Conservation (phyloP, 1,139 yeast species). For the Saccharomyces hybrid region DNA sequence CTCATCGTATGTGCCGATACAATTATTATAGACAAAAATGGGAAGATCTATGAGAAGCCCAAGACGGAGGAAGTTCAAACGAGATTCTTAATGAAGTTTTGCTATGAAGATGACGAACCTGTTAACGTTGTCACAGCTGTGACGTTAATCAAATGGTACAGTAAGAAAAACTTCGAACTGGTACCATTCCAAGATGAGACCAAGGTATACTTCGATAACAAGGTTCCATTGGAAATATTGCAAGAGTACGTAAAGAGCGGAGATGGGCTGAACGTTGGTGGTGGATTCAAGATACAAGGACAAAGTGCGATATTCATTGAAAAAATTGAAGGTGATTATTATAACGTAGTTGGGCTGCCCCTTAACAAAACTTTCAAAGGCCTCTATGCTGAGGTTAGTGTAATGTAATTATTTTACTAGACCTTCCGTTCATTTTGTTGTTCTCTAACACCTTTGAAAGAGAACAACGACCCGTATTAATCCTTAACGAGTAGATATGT, state of each 20-base stretch:
- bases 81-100: conserved; percentile 38
- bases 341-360: conserved; percentile 88
- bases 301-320: conserved; percentile 57
- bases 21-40: conserved; percentile 62
- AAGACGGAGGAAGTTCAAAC: conserved; percentile 43
- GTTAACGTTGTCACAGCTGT: conserved; percentile 65
- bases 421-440: neutral
- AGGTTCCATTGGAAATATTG: conserved; percentile 46
- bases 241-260: conserved; percentile 54
- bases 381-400: conserved; percentile 5
- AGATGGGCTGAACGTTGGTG: conserved; percentile 81
- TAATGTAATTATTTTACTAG: neutral
- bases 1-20: conserved; percentile 66
- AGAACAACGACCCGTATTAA: neutral
- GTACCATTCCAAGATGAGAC: conserved; percentile 37
- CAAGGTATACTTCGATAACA: conserved; percentile 40
- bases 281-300: conserved; percentile 85
- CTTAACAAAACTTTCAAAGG: conserved; percentile 43
- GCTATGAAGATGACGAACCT: conserved; percentile 36
- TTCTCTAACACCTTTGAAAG: neutral
- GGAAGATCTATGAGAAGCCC: conserved; percentile 73
- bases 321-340: conserved; percentile 67
- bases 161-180: conserved; percentile 18
- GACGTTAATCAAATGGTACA: conserved; percentile 27
- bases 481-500: neutral